Evolutionary conservation across 768 basidiomycete species (phyloP).

Genomic region (Mycena maculata): DNA sequence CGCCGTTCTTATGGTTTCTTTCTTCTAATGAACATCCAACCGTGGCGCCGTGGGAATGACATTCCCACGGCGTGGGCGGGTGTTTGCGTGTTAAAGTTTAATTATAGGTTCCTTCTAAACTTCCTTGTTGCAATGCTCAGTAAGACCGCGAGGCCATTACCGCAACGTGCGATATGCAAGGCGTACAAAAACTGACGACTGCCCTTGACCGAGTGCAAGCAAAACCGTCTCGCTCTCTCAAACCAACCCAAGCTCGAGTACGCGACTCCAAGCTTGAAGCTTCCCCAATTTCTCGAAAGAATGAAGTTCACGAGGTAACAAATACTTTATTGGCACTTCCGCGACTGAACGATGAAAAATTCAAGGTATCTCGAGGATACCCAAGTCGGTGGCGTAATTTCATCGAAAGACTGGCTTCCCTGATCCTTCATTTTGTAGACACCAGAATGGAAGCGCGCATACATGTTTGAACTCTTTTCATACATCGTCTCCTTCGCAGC

Average conservation of each 20-base stretch:
- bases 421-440: neutral
- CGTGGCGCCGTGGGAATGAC: constrained; percentile 19
- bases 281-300: neutral
- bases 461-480: constrained; percentile 60
- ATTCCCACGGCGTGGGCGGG: no score
- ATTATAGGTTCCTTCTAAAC: constrained; percentile 22
- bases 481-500: constrained; percentile 3
- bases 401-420: neutral
- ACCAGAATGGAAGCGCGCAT: constrained; percentile 52
- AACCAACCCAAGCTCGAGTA: neutral
- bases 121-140: neutral
- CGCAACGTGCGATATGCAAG: constrained; percentile 25
- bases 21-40: no score
- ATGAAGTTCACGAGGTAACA: constrained; percentile 73
- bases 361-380: constrained; percentile 76
- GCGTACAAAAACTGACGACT: constrained; percentile 12
- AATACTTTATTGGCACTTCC: constrained; percentile 16
- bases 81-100: constrained; percentile 1
- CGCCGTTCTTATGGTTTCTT: no score
- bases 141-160: constrained; percentile 10
- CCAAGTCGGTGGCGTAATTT: constrained; percentile 55
- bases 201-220: neutral
- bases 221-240: neutral
- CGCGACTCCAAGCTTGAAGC: neutral
- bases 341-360: neutral